Evolutionary conservation across 2,329 filamentous ascomycete genomes (phyloP).

Genomic region (Uncinocarpus reesii): DNA sequence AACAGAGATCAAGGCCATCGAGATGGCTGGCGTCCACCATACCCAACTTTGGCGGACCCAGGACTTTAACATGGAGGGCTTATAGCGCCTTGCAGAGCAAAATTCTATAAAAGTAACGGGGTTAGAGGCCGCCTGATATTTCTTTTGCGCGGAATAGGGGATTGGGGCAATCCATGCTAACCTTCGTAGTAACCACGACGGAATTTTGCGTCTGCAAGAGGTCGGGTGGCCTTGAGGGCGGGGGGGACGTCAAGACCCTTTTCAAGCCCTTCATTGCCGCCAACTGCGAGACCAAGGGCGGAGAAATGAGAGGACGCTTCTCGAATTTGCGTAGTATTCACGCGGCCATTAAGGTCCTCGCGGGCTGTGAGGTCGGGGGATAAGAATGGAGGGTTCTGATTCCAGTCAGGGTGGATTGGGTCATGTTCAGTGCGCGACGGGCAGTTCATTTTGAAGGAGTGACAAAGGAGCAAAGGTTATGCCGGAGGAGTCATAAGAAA

Average conservation of each 20-base stretch:
- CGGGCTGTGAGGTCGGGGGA: conserved; percentile 43
- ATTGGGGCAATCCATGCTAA: conserved; percentile 6
- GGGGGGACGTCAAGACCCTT: conserved; percentile 10
- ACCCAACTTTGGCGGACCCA: conserved; percentile 4
- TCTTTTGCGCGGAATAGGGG: too few relatives aligned
- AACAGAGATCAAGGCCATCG: conserved; percentile 2
- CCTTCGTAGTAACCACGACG: conserved; percentile 16
- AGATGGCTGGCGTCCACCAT: conserved; percentile 12
- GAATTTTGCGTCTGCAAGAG: conserved; percentile 16
- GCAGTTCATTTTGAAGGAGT: conserved; percentile 40
- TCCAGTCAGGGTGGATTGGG: conserved; percentile 41
- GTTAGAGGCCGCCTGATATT: too few relatives aligned
- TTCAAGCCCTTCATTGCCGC: conserved; percentile 10
- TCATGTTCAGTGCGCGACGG: conserved; percentile 45
- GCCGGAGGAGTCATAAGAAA: background rate
- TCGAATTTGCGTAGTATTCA: conserved; percentile 41
- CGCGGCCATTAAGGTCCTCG: conserved; percentile 47
- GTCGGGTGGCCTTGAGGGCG: background rate
- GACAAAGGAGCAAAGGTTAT: background rate
- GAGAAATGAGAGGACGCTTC: conserved; percentile 12
- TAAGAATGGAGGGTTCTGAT: conserved; percentile 45
- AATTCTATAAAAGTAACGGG: conserved; percentile 12
- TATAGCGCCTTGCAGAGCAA: conserved; percentile 15
- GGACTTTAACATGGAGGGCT: conserved; percentile 1
- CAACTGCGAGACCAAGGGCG: background rate